A percentile compares a stretch with the other conserved stretches of the same genome.
Conservation (phyloP, 2,329 filamentous ascomycete species). For the Fusarium caatingaense region DNA sequence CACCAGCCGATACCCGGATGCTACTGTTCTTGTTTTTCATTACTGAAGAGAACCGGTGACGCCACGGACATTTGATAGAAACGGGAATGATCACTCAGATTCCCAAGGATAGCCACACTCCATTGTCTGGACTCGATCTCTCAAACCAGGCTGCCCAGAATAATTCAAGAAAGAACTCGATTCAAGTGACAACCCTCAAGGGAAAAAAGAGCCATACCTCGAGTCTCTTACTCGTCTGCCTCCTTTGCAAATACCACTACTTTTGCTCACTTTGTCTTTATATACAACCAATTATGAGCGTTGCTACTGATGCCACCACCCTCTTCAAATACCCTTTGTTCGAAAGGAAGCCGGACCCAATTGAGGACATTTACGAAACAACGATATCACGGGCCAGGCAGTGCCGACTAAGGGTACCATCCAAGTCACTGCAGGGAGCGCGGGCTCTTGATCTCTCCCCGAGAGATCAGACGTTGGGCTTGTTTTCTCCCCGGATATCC, state of each 20-base stretch:
- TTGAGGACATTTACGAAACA: conserved; percentile 9
- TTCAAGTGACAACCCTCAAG: not conserved
- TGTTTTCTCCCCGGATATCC: conserved; percentile 42
- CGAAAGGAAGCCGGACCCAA: not conserved
- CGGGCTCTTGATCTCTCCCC: conserved; percentile 14
- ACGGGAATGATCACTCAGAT: conserved; percentile 1
- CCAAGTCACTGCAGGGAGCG: conserved; percentile 37
- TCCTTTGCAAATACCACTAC: not conserved
- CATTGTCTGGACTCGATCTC: not conserved
- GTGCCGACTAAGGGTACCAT: conserved; percentile 6
- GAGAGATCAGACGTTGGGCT: conserved; percentile 25
- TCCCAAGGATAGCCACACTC: conserved; percentile 10
- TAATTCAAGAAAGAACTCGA: not conserved
- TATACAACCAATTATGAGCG: conserved; percentile 8
- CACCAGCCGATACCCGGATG: not conserved
- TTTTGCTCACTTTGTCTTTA: not conserved
- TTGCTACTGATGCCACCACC: conserved; percentile 6
- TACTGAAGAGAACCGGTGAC: conserved; percentile 14
- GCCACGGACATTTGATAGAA: conserved; percentile 13
- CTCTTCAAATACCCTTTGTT: not conserved
- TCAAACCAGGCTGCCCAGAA: not conserved
- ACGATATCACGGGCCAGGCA: not conserved
- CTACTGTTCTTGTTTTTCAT: conserved; percentile 22
- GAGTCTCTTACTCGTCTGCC: conserved; percentile 3
- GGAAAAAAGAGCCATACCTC: not conserved